Evolutionary conservation across 768 basidiomycete genomes (phyloP), one percentile per base, ranked within the genome.

Genomic region (Inosperma sp.): DNA sequence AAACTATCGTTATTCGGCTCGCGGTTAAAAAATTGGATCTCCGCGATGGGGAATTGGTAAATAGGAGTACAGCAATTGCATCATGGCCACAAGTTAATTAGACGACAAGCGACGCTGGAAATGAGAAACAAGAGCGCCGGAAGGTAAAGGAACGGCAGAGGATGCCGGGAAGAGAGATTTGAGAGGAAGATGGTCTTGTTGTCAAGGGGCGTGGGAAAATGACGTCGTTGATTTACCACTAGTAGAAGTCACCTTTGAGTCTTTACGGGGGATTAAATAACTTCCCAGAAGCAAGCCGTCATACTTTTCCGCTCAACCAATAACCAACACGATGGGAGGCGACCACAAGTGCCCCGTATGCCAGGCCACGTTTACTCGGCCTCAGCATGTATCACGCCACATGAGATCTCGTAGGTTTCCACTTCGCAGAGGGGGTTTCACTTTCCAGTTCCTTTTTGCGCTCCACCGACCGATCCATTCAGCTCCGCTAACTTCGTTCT

Each of bases 321-420:
- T 44, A 12, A 44, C 44, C 49, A 13, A 9, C 43, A 61, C 52
- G n/a, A 88, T 88, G 86, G 87, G 78, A 53, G 86, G 86, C 30
- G 86, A 88, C 69, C 86, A 88, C 77, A 86, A 85, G 66, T 92
- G 90, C 65, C 83, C 89, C 14, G 88, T 92, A 10, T 93, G 89
- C 66, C 80, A 86, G 56, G 86, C 90, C 0, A 90, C 88, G 0
- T 93, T 93, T 58, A 93, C 90, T 19, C 78, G 89, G 46, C 89
- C 89, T 23, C 89, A 92, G 61, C 89, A 93, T 80, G 90, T 93
- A 40, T 87, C 88, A 1, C 72, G 89, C 43, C 90, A 91, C 68
- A 91, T 92, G 88, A 82, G 89, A 66, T 90, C 88, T 59, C 89
- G 88, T 91, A 72, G 71, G 88, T 83, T 48, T 55, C 33, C 51